Evolutionary conservation across 257 asterid genomes (phyloP).

Genomic region (Rhazya stricta): DNA sequence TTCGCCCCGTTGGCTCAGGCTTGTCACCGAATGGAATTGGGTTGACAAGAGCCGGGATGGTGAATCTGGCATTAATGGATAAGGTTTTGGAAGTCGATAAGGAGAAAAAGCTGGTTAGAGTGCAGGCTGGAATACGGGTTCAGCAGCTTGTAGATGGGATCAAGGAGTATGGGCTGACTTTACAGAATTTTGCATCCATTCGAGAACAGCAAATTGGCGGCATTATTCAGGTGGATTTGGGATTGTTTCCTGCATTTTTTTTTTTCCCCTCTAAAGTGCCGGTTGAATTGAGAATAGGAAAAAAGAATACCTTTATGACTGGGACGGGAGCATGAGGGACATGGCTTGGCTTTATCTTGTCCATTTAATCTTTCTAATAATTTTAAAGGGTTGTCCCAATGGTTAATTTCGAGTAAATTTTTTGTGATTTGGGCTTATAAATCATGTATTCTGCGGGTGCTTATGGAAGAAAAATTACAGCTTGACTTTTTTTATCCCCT

Average conservation of each 20-base stretch:
- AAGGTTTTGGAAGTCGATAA: slow-evolving; percentile 82
- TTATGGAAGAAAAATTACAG: neutral
- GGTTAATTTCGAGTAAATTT: neutral
- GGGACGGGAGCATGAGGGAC: neutral
- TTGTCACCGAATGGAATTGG: slow-evolving; percentile 93
- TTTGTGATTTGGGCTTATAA: neutral
- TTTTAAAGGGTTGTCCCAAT: neutral
- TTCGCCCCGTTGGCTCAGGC: slow-evolving; percentile 92
- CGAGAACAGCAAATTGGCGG: slow-evolving; percentile 98
- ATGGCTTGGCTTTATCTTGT: neutral
- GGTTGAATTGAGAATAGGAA: neutral
- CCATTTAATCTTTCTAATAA: neutral
- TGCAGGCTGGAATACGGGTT: slow-evolving; percentile 90
- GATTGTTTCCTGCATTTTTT: neutral
- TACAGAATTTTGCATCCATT: slow-evolving; percentile 94
- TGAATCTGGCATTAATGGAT: slow-evolving; percentile 91
- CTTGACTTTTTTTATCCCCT: neutral
- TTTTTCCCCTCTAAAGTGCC: neutral
- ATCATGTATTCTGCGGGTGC: neutral
- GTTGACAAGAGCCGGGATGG: slow-evolving; percentile 78
- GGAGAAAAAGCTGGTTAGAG: slow-evolving; percentile 77
- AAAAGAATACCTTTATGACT: neutral
- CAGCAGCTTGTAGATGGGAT: slow-evolving; percentile 93
- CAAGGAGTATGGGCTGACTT: slow-evolving; percentile 69
- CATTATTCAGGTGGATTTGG: slow-evolving; percentile 62